Conservation (phyloP, 106 monocot genomes). For the Gastrodia elata region DNA sequence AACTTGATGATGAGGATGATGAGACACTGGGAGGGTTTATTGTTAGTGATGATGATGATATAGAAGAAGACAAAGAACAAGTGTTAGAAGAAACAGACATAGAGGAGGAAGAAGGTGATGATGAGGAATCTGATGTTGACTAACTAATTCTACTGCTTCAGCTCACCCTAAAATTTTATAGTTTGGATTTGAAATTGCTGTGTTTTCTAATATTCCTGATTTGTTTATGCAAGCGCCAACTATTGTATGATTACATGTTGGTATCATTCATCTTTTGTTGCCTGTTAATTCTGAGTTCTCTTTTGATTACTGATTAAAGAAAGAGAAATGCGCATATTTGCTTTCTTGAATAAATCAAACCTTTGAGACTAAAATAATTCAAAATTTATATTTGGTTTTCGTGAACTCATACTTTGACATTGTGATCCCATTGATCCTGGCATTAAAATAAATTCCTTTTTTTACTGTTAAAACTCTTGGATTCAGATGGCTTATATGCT, state of each 20-base stretch:
- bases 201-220: neutral
- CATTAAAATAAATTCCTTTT: neutral
- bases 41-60: conserved; percentile 4
- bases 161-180: neutral
- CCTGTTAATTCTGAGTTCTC: neutral
- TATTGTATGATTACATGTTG: neutral
- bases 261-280: neutral
- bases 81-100: neutral
- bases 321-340: neutral
- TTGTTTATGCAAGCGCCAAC: neutral
- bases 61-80: neutral
- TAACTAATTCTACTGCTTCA: neutral
- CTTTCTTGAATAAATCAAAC: neutral
- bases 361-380: neutral
- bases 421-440: neutral
- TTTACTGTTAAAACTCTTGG: neutral
- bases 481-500: neutral
- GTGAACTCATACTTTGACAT: neutral
- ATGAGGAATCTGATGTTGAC: conserved; percentile 1
- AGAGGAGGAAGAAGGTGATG: conserved; percentile 2
- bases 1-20: conserved; percentile 18
- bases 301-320: neutral
- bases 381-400: neutral
- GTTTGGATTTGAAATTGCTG: neutral
- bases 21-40: conserved; percentile 6